phyloP scores from a whole-genome alignment of 495 filamentous ascomycete species.

The Penicillium daleae region DNA sequence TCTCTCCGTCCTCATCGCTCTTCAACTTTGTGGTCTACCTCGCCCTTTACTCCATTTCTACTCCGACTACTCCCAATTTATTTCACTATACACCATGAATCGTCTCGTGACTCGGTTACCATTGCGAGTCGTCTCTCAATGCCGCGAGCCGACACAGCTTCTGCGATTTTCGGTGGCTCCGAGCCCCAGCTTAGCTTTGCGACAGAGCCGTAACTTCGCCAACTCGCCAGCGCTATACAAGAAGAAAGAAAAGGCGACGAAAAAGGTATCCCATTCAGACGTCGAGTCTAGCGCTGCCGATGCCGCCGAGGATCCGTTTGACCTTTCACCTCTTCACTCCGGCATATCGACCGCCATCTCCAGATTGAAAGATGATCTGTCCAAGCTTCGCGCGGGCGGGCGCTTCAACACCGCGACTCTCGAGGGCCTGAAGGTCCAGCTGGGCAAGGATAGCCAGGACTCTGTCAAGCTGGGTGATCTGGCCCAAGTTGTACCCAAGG shows the following conservation, averaged over 20 bases:
- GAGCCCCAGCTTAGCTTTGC: neutral
- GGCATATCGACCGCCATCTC: constrained; percentile 60
- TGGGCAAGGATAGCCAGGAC: constrained; percentile 56
- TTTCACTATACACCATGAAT: constrained; percentile 19
- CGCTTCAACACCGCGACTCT: constrained; percentile 70
- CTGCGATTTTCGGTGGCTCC: neutral
- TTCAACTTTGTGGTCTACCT: neutral
- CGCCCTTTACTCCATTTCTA: neutral
- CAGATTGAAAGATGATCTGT: constrained; percentile 64
- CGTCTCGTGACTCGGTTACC: constrained; percentile 20
- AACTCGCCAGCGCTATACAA: constrained; percentile 37
- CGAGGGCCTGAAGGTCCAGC: constrained; percentile 64
- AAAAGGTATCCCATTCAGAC: constrained; percentile 23
- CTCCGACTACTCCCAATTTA: neutral
- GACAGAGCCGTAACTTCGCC: constrained; percentile 26
- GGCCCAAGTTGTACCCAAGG: constrained; percentile 75
- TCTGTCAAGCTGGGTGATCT: constrained; percentile 65
- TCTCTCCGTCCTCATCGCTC: neutral
- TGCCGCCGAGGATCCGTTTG: constrained; percentile 60
- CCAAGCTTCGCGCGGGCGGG: constrained; percentile 66
- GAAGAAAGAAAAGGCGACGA: constrained; percentile 42
- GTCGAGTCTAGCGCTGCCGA: constrained; percentile 22
- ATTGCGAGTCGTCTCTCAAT: constrained; percentile 1
- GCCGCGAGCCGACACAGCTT: neutral
- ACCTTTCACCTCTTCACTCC: constrained; percentile 65